Evolutionary conservation across 805 yeast species (phyloP), one percentile per base, ranked within the genome.

Genomic region (Ogataea paradorogensis): DNA sequence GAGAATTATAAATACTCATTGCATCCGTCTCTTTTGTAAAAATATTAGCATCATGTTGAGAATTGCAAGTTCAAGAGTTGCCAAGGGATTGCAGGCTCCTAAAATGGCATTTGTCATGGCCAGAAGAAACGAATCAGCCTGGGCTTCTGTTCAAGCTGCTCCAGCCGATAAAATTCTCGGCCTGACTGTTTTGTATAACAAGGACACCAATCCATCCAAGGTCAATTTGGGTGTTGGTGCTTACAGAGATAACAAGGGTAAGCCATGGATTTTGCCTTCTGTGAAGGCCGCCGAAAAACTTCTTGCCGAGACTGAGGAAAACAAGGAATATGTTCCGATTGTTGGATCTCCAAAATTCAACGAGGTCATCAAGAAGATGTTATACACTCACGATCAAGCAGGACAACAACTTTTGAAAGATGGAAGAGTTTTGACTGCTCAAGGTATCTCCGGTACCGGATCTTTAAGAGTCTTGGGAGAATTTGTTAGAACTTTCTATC

Each of bases 371-470:
- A 75, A 80, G 54, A 66, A 75, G 54, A 80, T 88, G 56, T 71
- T 91, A 32, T 88, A 80, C 67, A 80, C 84, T 48, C 79, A 81
- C 51, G 82, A 78, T 48, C 59, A 69, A 35, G 64, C 71, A 46
- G 85, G 85, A 27, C 67, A 73, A 27, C 59, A 73, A 43, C 74
- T 83, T 41, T 62, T 83, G 30, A 65, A 66, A 10, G 80, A 77
- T 35, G 74, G 75, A 41, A 73, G 95, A 53, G 74, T 90, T 28
- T 84, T 88, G 38, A 78, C 95, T 35, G 73, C 89, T 10, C 99
- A 91, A 67, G 84, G 97, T 42, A 73, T 91, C 46, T 84, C 95
- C 27, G 99, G 99, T 48, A 91, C 99, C 27, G 99, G 99, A 47
- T 91, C 97, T 3, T 70, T 90, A 46, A 80, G 95, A 51, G 81